Conservation (phyloP, 805 yeast genomes). For the Kluyveromyces starmeri region DNA sequence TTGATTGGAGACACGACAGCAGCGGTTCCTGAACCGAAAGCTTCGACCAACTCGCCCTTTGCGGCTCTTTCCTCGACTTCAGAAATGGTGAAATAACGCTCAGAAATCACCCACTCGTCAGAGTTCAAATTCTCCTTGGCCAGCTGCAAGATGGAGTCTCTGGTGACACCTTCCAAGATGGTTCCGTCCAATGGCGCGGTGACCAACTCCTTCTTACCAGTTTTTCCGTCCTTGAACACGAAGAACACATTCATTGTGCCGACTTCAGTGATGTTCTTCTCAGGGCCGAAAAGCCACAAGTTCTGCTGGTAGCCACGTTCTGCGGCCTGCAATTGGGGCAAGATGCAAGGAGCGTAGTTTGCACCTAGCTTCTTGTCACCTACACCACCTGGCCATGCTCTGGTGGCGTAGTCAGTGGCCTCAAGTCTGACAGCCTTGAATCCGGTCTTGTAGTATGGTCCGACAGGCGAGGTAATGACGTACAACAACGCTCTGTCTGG, state of each 20-base stretch:
- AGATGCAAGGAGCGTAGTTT: conserved; percentile 91
- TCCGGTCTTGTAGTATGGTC: conserved; percentile 92
- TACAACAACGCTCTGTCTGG: conserved; percentile 77
- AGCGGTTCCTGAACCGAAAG: conserved; percentile 96
- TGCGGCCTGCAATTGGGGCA: conserved; percentile 88
- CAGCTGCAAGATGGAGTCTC: conserved; percentile 75
- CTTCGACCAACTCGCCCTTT: conserved; percentile 82
- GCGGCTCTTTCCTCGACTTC: conserved; percentile 74
- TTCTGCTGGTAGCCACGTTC: conserved; percentile 89
- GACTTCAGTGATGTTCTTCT: conserved; percentile 83
- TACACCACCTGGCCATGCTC: conserved; percentile 99
- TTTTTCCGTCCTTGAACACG: conserved; percentile 63
- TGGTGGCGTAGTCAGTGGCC: conserved; percentile 91
- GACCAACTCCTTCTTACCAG: conserved; percentile 83
- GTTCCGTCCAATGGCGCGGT: conserved; percentile 98
- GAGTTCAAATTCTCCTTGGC: conserved; percentile 69
- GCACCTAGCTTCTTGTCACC: conserved; percentile 97
- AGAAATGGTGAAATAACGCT: conserved; percentile 72
- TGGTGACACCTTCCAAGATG: conserved; percentile 91
- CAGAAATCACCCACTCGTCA: conserved; percentile 72
- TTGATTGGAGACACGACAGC: conserved; percentile 93
- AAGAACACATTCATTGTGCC: conserved; percentile 96
- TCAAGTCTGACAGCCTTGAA: conserved; percentile 92
- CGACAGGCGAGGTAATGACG: conserved; percentile 92
- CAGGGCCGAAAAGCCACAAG: conserved; percentile 92